Conservation (phyloP, 164 flowering plant genomes). For the Umbellularia californica region DNA sequence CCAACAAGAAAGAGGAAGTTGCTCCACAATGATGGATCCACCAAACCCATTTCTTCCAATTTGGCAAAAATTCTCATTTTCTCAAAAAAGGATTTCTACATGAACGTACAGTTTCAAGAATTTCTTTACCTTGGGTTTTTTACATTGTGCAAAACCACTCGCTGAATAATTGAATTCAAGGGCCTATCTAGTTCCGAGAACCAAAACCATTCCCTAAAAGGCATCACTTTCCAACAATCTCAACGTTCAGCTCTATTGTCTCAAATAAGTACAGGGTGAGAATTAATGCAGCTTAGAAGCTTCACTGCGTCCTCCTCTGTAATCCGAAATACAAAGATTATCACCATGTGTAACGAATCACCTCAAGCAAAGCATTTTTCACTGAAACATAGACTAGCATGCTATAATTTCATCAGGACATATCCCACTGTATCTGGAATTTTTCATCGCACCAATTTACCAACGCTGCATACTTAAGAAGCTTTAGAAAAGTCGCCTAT, state of each 20-base stretch:
- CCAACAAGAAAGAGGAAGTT: conserved; percentile 8
- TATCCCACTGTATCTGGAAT: not conserved
- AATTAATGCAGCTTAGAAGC: not conserved
- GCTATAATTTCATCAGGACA: not conserved
- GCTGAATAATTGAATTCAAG: not conserved
- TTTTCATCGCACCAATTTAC: too few relatives aligned
- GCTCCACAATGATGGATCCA: conserved; percentile 5
- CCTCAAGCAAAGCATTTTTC: not conserved
- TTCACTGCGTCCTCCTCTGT: not conserved
- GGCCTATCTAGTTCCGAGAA: not conserved
- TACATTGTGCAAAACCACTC: conserved; percentile 4
- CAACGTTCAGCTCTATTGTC: not conserved
- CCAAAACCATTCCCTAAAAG: not conserved
- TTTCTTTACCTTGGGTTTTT: not conserved
- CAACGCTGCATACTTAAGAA: too few relatives aligned
- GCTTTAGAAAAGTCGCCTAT: too few relatives aligned
- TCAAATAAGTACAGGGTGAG: not conserved
- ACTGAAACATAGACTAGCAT: too few relatives aligned
- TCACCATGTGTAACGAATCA: not conserved
- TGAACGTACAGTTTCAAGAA: conserved; percentile 7
- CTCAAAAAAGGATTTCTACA: conserved; percentile 9
- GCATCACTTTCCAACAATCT: not conserved
- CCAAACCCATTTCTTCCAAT: conserved; percentile 36
- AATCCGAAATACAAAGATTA: too few relatives aligned
- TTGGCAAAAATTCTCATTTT: conserved; percentile 30